phyloP scores from a whole-genome alignment of 768 basidiomycete genomes.

The Agaricus subrufescens region DNA sequence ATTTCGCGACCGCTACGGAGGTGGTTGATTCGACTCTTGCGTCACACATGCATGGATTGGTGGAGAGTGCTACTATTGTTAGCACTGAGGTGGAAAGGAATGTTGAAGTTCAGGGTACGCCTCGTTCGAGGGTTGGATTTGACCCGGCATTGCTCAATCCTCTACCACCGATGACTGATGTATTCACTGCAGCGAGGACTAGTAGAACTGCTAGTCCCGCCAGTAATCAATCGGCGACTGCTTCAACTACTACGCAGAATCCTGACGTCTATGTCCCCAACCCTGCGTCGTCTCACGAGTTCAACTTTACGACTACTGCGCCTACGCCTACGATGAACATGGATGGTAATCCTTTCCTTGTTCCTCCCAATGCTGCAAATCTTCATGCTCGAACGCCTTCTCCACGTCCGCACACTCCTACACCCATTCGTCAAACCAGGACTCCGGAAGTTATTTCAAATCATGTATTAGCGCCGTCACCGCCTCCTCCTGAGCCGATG shows the following conservation, averaged over 20 bases:
- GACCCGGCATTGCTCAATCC: slow-evolving; percentile 53
- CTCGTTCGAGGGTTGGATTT: slow-evolving; percentile 38
- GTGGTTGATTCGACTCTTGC: slow-evolving; percentile 19
- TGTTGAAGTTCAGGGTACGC: slow-evolving; percentile 34
- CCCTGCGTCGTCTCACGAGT: background rate
- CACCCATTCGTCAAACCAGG: slow-evolving; percentile 10
- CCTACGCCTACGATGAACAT: background rate
- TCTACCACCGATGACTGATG: slow-evolving; percentile 19
- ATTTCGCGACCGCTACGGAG: slow-evolving; percentile 18
- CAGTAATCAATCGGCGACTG: background rate
- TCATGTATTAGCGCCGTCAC: slow-evolving; percentile 12
- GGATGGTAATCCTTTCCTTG: slow-evolving; percentile 3
- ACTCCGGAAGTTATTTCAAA: slow-evolving; percentile 12
- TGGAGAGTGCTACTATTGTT: slow-evolving; percentile 11
- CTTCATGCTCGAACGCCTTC: slow-evolving; percentile 8
- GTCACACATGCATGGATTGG: background rate
- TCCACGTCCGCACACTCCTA: slow-evolving; percentile 12
- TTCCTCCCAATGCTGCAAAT: background rate
- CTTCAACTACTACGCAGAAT: background rate
- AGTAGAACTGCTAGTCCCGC: slow-evolving; percentile 9
- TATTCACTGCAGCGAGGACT: background rate
- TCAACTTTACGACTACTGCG: background rate
- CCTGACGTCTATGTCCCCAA: background rate
- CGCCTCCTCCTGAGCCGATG: slow-evolving; percentile 31
- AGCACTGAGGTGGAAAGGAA: background rate